Evolutionary conservation across 768 basidiomycete genomes (phyloP).

Genomic region (Macrocybe gigantea): DNA sequence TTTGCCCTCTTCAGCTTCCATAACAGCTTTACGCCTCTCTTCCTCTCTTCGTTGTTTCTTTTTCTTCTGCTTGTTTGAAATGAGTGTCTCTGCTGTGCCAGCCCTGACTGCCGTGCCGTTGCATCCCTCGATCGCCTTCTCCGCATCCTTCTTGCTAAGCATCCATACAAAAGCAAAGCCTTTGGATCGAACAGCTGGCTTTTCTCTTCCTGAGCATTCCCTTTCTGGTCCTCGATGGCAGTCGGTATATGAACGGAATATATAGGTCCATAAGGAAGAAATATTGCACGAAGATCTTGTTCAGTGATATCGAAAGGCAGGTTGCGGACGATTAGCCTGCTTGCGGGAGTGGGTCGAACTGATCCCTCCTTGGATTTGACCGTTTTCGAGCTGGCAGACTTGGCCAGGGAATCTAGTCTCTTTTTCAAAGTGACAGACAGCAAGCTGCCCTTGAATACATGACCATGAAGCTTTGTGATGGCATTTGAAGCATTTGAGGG

Average conservation of each 20-base stretch:
- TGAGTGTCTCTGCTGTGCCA: slow-evolving; percentile 52
- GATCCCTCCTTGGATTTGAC: slow-evolving; percentile 19
- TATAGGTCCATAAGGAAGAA: slow-evolving; percentile 85
- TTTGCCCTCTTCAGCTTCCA: slow-evolving; percentile 29
- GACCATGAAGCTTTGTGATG: slow-evolving; percentile 79
- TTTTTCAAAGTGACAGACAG: slow-evolving; percentile 89
- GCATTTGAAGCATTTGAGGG: slow-evolving; percentile 66
- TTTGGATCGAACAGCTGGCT: slow-evolving; percentile 37
- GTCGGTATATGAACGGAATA: slow-evolving; percentile 78
- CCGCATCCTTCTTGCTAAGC: slow-evolving; percentile 78
- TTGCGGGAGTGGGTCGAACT: slow-evolving; percentile 60
- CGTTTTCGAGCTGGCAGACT: slow-evolving; percentile 27
- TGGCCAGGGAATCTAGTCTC: slow-evolving; percentile 63
- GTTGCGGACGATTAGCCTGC: slow-evolving; percentile 87
- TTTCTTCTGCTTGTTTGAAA: slow-evolving; percentile 60
- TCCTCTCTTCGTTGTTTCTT: slow-evolving; percentile 56
- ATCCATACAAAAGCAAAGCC: slow-evolving; percentile 98
- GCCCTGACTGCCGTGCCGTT: slow-evolving; percentile 70
- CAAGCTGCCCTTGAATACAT: slow-evolving; percentile 84
- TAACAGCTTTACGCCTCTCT: slow-evolving; percentile 36
- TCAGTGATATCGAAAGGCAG: slow-evolving; percentile 79
- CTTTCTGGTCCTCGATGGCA: slow-evolving; percentile 22
- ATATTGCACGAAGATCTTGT: slow-evolving; percentile 78
- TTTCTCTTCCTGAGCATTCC: slow-evolving; percentile 22
- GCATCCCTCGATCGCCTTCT: slow-evolving; percentile 70